phyloP scores from a whole-genome alignment of 1,284 basidiomycete species.

The Tilletiaria anomala region DNA sequence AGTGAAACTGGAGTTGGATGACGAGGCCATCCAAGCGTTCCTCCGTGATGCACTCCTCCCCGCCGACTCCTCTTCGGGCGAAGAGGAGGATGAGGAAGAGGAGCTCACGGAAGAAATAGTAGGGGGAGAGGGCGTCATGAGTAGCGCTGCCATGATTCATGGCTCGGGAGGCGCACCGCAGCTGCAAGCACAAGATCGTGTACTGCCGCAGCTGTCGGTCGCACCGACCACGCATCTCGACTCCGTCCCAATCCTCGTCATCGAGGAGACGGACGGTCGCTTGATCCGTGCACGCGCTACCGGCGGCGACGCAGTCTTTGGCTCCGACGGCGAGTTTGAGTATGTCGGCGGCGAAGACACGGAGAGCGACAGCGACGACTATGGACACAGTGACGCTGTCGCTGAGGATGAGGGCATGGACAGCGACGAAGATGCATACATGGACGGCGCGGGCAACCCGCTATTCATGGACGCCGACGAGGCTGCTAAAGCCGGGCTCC shows the following conservation, averaged over 20 bases:
- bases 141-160: background rate
- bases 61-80: constrained; percentile 5
- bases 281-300: constrained; percentile 37
- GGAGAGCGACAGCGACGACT: constrained; percentile 19
- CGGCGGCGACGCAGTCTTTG: constrained; percentile 38
- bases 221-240: too few species aligned
- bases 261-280: constrained; percentile 37
- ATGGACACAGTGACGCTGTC: constrained; percentile 5
- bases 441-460: background rate
- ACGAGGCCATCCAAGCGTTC: constrained; percentile 18
- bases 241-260: constrained; percentile 36
- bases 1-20: constrained; percentile 31
- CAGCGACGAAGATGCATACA: background rate
- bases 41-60: constrained; percentile 31
- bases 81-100: constrained; percentile 2
- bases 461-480: background rate
- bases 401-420: constrained; percentile 11
- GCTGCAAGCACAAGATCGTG: constrained; percentile 12
- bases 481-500: background rate
- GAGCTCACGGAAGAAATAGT: constrained; percentile 4
- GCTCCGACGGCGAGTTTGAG: constrained; percentile 39
- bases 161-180: constrained; percentile 1
- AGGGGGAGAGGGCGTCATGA: background rate
- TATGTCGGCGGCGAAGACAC: constrained; percentile 31
- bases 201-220: too few species aligned